Evolutionary conservation across 176 grass and related monocot species (phyloP).

Genomic region (Secale cereale): DNA sequence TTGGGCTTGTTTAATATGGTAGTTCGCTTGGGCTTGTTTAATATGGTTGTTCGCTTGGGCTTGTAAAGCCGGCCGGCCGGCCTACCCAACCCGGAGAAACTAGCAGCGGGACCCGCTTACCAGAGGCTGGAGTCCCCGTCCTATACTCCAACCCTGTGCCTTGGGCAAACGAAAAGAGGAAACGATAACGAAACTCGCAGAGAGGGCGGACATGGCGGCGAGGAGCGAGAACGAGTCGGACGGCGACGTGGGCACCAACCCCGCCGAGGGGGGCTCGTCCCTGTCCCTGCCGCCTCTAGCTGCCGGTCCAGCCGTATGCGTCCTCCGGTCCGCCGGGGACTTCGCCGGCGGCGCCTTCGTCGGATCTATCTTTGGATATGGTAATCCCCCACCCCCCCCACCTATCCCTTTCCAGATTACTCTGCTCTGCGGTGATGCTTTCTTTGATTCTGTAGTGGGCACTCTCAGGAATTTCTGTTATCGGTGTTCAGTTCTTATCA

Average conservation of each 20-base stretch:
- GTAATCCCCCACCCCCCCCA: conserved; percentile 26
- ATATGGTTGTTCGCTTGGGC: neutral
- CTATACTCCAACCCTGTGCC: neutral
- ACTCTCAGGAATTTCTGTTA: neutral
- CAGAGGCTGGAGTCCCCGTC: neutral
- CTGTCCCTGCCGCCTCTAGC: neutral
- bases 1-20: neutral
- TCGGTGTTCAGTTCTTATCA: neutral
- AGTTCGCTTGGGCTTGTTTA: neutral
- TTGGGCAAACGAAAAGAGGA: neutral
- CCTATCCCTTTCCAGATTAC: neutral
- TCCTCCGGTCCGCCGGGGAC: conserved; percentile 74
- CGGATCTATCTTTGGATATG: conserved; percentile 85
- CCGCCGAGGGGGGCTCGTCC: neutral
- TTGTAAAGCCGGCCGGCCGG: neutral
- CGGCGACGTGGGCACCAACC: conserved; percentile 40
- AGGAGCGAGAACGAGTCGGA: conserved; percentile 50
- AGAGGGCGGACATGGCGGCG: conserved; percentile 34
- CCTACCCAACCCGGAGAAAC: neutral
- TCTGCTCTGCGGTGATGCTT: neutral
- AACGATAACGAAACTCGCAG: conserved; percentile 18
- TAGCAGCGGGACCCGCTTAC: neutral
- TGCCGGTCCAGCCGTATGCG: conserved; percentile 49
- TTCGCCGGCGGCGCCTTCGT: conserved; percentile 67
- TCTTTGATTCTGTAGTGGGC: neutral